These are phyloP conservation scores for Talaromyces sp. DNA, from an alignment of 2,329 filamentous ascomycete genomes.

Conservation along the genomic window DNA sequence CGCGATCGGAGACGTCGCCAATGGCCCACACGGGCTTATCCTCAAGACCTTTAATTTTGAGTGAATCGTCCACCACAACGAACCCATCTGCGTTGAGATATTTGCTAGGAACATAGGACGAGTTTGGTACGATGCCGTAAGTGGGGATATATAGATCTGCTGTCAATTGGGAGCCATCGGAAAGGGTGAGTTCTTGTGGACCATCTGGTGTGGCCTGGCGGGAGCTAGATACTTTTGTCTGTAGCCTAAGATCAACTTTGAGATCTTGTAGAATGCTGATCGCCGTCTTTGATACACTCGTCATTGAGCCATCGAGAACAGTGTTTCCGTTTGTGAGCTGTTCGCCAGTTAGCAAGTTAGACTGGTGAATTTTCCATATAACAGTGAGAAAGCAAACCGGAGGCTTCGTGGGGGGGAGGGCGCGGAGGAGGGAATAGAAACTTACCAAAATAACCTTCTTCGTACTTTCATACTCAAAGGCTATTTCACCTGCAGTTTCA, in stretches of 20 bases:
- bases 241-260: slow-evolving; percentile 3
- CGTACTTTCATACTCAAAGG: slow-evolving; percentile 3
- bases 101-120: slow-evolving; percentile 2
- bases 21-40: slow-evolving; percentile 9
- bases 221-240: slow-evolving; percentile 2
- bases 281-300: slow-evolving; percentile 8
- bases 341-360: not conserved
- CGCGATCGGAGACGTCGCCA: slow-evolving; percentile 6
- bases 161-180: slow-evolving; percentile 1
- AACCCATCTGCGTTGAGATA: slow-evolving; percentile 5
- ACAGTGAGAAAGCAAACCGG: not conserved
- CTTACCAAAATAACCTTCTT: slow-evolving; percentile 8
- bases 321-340: slow-evolving; percentile 5
- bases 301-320: not conserved
- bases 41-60: slow-evolving; percentile 7
- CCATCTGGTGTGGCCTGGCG: not conserved
- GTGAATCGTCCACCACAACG: slow-evolving; percentile 5
- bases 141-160: slow-evolving; percentile 9
- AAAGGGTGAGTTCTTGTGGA: slow-evolving; percentile 3
- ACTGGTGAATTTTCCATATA: not conserved
- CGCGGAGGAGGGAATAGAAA: not conserved
- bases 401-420: no score
- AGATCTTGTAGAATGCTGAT: slow-evolving; percentile 3
- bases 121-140: slow-evolving; percentile 6
- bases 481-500: slow-evolving; percentile 8